Conservation (phyloP, 73 alveolate species). For the Paramecium tetraurelia region DNA sequence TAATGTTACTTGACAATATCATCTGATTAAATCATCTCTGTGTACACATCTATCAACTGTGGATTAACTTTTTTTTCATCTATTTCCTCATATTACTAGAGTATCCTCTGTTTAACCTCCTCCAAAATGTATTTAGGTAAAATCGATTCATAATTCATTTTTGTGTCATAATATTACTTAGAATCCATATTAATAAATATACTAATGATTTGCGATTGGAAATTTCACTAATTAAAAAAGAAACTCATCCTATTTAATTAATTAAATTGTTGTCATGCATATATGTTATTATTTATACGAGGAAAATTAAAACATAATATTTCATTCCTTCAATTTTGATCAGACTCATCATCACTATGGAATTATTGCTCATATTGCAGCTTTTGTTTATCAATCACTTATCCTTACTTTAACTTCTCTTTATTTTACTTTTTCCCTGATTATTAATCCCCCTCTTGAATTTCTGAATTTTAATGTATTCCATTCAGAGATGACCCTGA, state of each 20-base stretch:
- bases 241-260: background rate
- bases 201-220: too few species aligned
- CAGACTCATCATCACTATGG: background rate
- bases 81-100: background rate
- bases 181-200: background rate
- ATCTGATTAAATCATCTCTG: background rate
- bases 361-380: background rate
- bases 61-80: background rate
- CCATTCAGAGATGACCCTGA: background rate
- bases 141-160: background rate
- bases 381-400: background rate
- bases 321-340: background rate
- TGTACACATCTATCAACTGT: background rate
- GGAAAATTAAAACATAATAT: background rate
- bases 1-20: background rate
- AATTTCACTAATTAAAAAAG: background rate
- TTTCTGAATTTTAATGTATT: background rate
- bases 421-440: background rate
- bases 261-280: background rate
- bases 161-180: background rate
- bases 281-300: background rate
- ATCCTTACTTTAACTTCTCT: background rate
- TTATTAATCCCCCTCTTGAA: background rate
- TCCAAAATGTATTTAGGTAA: background rate
- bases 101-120: background rate